Evolutionary conservation across 345 rosid species (phyloP), one percentile per base, ranked within the genome.

Genomic region (Viola odorata): DNA sequence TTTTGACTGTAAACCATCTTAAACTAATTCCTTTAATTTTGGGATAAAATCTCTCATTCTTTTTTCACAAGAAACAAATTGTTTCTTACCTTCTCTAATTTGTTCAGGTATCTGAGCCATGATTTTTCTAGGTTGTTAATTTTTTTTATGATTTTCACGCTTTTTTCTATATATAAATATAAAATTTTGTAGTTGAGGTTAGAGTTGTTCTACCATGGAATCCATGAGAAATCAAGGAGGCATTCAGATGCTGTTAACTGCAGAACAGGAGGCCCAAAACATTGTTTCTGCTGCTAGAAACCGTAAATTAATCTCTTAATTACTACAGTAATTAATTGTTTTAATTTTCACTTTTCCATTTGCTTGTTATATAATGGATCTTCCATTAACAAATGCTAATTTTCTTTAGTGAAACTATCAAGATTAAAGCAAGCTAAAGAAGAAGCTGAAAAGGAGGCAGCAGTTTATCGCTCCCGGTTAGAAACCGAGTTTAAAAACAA

Each of bases 231-330:
- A 81, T 8, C 84, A 82, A 63, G 87, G 82, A 72, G 84, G 87
- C 63, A 80, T 83, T 70, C 87, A 80, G 61, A 69, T 73, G 80
- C 70, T 83, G 67, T 61, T 83, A 16, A 66, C 59, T 32, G 87
- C 84, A 16, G 87, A 83, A 45, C 81, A 80, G 13, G 87, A 83
- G 41, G 87, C 87, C 12, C 87, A 76, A 45, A 81, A 76, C 14
- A 76, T 78, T 17, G 75, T 83, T 23, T 64, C 84, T 16, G 58
- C 66, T 44, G 83, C 87, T 16, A 76, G 82, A 67, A 78, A 74
- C 63, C 51, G 87, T 83, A 66, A 69, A 45, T 32, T 17, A 12
- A 23, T 23, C 2, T 23, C 32, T 23, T 2, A 23, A 23, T 23
- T 23, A 23, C 32, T 23, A 23, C 32, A 23, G 16, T 1, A n/a